phyloP scores from a whole-genome alignment of 1,284 basidiomycete species.

The Porogramme epimiltina region DNA sequence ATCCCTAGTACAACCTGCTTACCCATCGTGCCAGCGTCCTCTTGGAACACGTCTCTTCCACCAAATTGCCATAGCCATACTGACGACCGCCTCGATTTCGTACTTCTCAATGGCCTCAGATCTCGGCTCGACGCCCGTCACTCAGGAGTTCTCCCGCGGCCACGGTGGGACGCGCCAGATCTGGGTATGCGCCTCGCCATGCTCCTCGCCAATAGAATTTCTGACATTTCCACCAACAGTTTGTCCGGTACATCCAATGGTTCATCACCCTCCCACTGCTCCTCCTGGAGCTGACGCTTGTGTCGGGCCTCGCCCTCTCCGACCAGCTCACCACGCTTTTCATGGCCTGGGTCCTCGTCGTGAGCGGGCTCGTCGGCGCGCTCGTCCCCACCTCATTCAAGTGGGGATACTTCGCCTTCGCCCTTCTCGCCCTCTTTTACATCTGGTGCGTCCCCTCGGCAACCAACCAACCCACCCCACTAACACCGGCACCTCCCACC shows the following conservation, averaged over 20 bases:
- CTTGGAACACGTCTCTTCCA: conserved; percentile 49
- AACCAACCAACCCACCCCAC: background rate
- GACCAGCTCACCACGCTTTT: conserved; percentile 57
- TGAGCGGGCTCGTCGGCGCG: conserved; percentile 52
- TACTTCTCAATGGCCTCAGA: conserved; percentile 60
- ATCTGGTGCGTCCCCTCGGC: conserved; percentile 40
- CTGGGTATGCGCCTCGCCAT: conserved; percentile 1
- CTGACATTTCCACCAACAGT: conserved; percentile 27
- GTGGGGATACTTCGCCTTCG: conserved; percentile 52
- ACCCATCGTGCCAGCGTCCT: conserved; percentile 31
- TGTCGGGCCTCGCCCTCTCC: conserved; percentile 52
- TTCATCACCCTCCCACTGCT: conserved; percentile 59
- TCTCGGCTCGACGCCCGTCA: conserved; percentile 45
- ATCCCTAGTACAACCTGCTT: no score
- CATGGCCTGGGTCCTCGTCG: conserved; percentile 51
- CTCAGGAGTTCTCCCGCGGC: conserved; percentile 83
- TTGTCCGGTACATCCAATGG: conserved; percentile 58
- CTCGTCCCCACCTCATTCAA: conserved; percentile 54
- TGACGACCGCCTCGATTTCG: conserved; percentile 45
- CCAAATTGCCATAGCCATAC: conserved; percentile 47
- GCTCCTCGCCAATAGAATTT: no score
- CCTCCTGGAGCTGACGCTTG: conserved; percentile 51
- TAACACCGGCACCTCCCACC: background rate
- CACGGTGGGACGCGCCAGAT: conserved; percentile 77
- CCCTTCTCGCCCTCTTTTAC: conserved; percentile 45